A percentile compares a stretch with the other conserved stretches of the same genome.
Conservation (phyloP, 2,329 filamentous ascomycete genomes). For the Ilyonectria mors-panacis region DNA sequence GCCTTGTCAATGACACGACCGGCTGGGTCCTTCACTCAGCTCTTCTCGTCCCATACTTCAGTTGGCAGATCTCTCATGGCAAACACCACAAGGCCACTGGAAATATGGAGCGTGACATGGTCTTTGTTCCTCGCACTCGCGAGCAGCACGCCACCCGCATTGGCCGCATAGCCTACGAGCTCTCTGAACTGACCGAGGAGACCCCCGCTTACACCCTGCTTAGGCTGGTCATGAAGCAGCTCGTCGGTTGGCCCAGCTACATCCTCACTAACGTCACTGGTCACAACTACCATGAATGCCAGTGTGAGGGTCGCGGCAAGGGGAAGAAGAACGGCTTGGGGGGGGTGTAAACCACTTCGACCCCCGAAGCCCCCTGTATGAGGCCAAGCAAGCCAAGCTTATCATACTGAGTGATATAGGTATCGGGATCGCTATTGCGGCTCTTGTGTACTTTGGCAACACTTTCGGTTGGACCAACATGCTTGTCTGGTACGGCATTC, state of each 20-base stretch:
- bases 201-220: slow-evolving; percentile 86
- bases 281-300: slow-evolving; percentile 93
- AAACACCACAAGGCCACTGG: slow-evolving; percentile 99
- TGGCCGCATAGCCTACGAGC: slow-evolving; percentile 82
- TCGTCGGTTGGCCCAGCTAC: slow-evolving; percentile 94
- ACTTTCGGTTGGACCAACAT: slow-evolving; percentile 90
- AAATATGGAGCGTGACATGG: slow-evolving; percentile 98
- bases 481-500: slow-evolving; percentile 93
- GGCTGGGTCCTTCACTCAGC: slow-evolving; percentile 93
- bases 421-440: slow-evolving; percentile 72
- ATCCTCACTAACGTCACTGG: slow-evolving; percentile 93
- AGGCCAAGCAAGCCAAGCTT: slow-evolving; percentile 89
- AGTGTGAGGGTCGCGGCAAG: slow-evolving; percentile 91
- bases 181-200: slow-evolving; percentile 93
- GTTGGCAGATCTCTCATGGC: slow-evolving; percentile 98
- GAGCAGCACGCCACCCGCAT: slow-evolving; percentile 83
- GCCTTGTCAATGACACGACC: slow-evolving; percentile 81
- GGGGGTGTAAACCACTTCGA: slow-evolving; percentile 95
- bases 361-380: slow-evolving; percentile 89
- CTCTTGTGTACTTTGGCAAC: slow-evolving; percentile 78
- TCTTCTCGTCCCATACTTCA: slow-evolving; percentile 96
- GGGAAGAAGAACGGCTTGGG: slow-evolving; percentile 89
- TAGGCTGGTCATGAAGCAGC: slow-evolving; percentile 85
- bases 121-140: slow-evolving; percentile 93
- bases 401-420: slow-evolving; percentile 92